These are phyloP conservation scores for Cutaneotrichosporon dermatis DNA, from an alignment of 1,284 basidiomycete genomes.

Conservation along the genomic window DNA sequence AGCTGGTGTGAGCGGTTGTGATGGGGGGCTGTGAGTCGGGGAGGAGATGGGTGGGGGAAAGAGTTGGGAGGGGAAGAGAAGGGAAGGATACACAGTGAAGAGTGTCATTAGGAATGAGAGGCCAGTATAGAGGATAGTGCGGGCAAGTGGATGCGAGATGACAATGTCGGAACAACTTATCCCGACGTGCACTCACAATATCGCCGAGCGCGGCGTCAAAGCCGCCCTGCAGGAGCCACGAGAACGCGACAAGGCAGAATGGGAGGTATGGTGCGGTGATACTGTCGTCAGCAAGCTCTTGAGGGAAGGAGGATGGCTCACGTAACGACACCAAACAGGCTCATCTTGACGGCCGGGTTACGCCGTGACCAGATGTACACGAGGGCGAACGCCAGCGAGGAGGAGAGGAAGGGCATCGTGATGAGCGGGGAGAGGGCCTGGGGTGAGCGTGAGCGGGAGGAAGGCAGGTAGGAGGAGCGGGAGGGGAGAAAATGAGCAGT, in stretches of 20 bases:
- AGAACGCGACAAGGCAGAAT: conserved; percentile 76
- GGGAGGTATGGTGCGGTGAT: conserved; percentile 96
- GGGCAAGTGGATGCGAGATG: too few relatives aligned
- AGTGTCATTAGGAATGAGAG: too few relatives aligned
- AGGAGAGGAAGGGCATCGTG: conserved; percentile 71
- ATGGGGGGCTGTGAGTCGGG: neutral
- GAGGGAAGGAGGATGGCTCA: conserved; percentile 20
- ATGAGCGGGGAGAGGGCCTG: conserved; percentile 77
- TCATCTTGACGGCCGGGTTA: conserved; percentile 90
- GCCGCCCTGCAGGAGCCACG: conserved; percentile 83
- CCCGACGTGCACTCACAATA: conserved; percentile 52
- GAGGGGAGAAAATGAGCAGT: too few relatives aligned
- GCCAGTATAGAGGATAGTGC: too few relatives aligned
- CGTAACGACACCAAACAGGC: conserved; percentile 87
- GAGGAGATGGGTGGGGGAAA: too few relatives aligned
- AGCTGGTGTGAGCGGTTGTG: conserved; percentile 34
- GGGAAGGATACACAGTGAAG: too few relatives aligned
- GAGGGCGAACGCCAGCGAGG: conserved; percentile 73
- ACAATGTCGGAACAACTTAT: too few relatives aligned
- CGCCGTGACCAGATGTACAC: conserved; percentile 96
- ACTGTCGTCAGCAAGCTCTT: conserved; percentile 24
- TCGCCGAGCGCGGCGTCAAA: conserved; percentile 81
- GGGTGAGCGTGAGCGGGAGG: neutral
- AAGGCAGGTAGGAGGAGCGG: too few relatives aligned
- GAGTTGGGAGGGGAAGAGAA: too few relatives aligned